A percentile compares a stretch with the other conserved stretches of the same genome.
phyloP scores from a whole-genome alignment of 768 basidiomycete species.

The Leccinellum luteum region DNA sequence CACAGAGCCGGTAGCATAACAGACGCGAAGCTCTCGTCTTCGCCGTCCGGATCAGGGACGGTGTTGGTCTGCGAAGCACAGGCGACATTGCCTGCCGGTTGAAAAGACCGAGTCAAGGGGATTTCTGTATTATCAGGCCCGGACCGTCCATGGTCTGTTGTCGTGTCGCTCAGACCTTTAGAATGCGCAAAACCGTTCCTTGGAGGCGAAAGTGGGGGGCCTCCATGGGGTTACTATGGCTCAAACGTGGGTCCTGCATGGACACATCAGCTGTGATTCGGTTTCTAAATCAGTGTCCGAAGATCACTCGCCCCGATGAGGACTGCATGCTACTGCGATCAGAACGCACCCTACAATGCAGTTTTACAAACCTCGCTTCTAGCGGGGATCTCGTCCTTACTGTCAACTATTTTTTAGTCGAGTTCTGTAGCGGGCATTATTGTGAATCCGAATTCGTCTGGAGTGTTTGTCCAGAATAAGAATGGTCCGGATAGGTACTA shows the following conservation, averaged over 20 bases:
- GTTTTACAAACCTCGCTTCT: neutral
- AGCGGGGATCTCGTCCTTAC: neutral
- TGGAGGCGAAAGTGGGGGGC: neutral
- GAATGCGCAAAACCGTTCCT: neutral
- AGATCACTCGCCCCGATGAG: neutral
- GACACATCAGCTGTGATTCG: neutral
- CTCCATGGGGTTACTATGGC: neutral
- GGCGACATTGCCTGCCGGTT: no score
- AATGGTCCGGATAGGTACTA: neutral
- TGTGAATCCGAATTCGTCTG: neutral
- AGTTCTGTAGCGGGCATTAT: neutral
- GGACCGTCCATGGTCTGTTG: neutral
- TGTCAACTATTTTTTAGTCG: neutral
- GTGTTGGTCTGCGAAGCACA: no score
- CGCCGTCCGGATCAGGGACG: no score
- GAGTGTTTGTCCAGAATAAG: neutral
- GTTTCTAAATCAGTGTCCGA: neutral
- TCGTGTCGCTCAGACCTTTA: neutral
- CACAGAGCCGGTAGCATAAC: no score
- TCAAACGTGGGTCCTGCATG: neutral
- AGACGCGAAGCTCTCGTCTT: no score
- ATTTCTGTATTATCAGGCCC: neutral
- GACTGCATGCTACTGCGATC: neutral
- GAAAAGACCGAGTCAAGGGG: neutral
- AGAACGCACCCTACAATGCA: neutral